Evolutionary conservation across 768 basidiomycete species (phyloP).

Genomic region (Trametes sanguinea): DNA sequence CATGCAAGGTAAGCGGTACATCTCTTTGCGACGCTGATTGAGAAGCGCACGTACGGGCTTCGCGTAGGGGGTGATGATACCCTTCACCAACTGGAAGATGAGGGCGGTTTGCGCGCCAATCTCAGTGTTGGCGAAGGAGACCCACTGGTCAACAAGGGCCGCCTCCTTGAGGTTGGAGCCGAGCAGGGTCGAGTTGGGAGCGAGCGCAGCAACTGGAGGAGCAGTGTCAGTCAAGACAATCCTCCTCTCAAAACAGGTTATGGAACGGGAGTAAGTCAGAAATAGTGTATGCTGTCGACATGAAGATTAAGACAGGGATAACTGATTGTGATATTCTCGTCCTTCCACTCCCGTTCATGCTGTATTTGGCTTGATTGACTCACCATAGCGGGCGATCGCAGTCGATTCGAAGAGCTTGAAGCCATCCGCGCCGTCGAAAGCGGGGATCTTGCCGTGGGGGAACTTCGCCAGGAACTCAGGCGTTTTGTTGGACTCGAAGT

Average conservation of each 20-base stretch:
- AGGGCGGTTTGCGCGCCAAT: slow-evolving; percentile 44
- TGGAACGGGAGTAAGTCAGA: slow-evolving; percentile 35
- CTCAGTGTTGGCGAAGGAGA: slow-evolving; percentile 71
- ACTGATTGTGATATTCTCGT: slow-evolving; percentile 55
- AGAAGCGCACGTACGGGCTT: slow-evolving; percentile 64
- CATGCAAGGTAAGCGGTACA: slow-evolving; percentile 2
- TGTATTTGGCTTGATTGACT: slow-evolving; percentile 41
- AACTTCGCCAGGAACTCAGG: slow-evolving; percentile 75
- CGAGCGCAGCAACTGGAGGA: slow-evolving; percentile 66
- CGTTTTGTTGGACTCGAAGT: slow-evolving; percentile 67
- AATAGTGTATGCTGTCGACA: slow-evolving; percentile 34
- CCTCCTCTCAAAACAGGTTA: slow-evolving; percentile 19
- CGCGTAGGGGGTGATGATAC: slow-evolving; percentile 65
- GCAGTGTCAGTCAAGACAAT: slow-evolving; percentile 6
- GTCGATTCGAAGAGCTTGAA: slow-evolving; percentile 75
- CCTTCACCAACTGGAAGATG: slow-evolving; percentile 46
- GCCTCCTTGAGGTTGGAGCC: slow-evolving; percentile 64
- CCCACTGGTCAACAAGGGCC: slow-evolving; percentile 86
- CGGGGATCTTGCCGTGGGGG: slow-evolving; percentile 83
- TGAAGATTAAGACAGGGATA: slow-evolving; percentile 71
- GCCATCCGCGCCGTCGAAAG: slow-evolving; percentile 74
- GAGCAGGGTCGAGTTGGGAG: slow-evolving; percentile 78
- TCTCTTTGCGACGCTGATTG: neutral
- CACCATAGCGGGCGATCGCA: slow-evolving; percentile 88
- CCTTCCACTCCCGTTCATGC: slow-evolving; percentile 27